Percentiles rank a stretch among this genome's conserved stretches.
Evolutionary conservation across 495 filamentous ascomycete genomes (phyloP).

Genomic region (Penicillium fimorum): DNA sequence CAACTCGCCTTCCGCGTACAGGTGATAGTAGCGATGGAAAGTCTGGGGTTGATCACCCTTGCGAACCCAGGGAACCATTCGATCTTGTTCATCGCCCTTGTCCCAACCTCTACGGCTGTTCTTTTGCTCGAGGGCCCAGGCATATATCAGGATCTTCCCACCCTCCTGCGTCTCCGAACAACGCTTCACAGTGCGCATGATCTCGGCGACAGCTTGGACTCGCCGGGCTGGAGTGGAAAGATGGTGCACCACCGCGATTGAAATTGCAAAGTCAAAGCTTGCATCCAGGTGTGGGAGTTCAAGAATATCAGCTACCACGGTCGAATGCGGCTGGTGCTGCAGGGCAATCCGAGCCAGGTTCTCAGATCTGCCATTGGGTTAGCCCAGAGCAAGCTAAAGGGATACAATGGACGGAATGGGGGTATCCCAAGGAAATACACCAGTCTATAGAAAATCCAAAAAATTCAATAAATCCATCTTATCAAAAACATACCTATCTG

Average conservation of each 20-base stretch:
- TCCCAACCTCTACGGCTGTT: constrained; percentile 88
- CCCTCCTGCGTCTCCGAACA: constrained; percentile 31
- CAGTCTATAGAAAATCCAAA: constrained; percentile 8
- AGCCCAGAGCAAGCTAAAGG: constrained; percentile 15
- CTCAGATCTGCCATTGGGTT: constrained; percentile 52
- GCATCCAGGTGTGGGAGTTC: constrained; percentile 64
- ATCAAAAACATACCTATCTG: constrained; percentile 64
- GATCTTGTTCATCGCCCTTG: constrained; percentile 80
- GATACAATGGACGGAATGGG: constrained; percentile 13
- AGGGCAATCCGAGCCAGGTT: constrained; percentile 74
- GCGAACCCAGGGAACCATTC: constrained; percentile 96
- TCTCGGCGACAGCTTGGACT: constrained; percentile 66
- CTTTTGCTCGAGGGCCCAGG: constrained; percentile 97
- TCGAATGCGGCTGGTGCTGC: constrained; percentile 59
- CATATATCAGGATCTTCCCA: constrained; percentile 78
- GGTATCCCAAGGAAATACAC: constrained; percentile 9
- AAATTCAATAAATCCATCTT: constrained; percentile 10
- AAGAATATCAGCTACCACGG: constrained; percentile 70
- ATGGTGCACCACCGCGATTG: constrained; percentile 93
- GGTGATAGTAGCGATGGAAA: constrained; percentile 92
- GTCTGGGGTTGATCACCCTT: constrained; percentile 40
- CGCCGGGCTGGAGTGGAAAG: constrained; percentile 78
- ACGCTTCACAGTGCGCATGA: constrained; percentile 65
- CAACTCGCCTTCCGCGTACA: constrained; percentile 84
- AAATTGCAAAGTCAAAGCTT: constrained; percentile 88